A percentile compares a stretch with the other conserved stretches of the same genome.
Evolutionary conservation across 2,329 filamentous ascomycete species (phyloP).

Genomic region (Scytalidium sp.): DNA sequence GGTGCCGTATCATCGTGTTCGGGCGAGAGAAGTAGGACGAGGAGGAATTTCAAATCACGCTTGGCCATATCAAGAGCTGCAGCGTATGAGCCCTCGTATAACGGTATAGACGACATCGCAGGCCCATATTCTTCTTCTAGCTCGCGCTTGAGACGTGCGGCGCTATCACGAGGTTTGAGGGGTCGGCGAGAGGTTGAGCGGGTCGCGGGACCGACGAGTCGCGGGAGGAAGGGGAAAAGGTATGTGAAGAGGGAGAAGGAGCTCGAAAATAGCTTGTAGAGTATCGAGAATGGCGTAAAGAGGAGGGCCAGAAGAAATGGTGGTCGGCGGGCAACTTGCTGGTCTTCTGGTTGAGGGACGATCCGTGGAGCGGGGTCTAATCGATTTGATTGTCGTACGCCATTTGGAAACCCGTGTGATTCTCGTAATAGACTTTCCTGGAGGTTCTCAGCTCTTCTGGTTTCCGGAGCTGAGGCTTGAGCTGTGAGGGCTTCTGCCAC

Average conservation of each 20-base stretch:
- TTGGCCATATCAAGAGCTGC: conserved; percentile 89
- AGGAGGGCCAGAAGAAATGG: conserved; percentile 75
- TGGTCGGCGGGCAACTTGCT: conserved; percentile 62
- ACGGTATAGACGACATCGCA: conserved; percentile 58
- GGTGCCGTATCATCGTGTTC: conserved; percentile 89
- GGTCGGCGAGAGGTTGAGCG: conserved; percentile 63
- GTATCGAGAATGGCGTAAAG: conserved; percentile 76
- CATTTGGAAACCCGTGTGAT: conserved; percentile 31
- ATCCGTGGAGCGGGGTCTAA: conserved; percentile 78
- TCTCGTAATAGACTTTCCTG: conserved; percentile 50
- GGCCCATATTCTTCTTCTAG: conserved; percentile 91
- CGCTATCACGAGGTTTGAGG: conserved; percentile 81
- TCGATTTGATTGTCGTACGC: conserved; percentile 30
- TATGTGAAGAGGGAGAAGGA: conserved; percentile 72
- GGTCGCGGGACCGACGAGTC: conserved; percentile 53
- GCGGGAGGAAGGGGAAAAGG: conserved; percentile 77
- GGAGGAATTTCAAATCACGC: conserved; percentile 82
- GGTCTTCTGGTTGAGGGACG: conserved; percentile 66
- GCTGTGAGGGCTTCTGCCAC: conserved; percentile 72
- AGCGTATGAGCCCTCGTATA: conserved; percentile 86
- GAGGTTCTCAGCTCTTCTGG: conserved; percentile 71
- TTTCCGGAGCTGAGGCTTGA: conserved; percentile 58
- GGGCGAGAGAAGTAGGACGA: conserved; percentile 85
- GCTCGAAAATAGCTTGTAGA: conserved; percentile 69
- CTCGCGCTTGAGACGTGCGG: conserved; percentile 83